Evolutionary conservation across 108 stramenopile species (phyloP), one percentile per base, ranked within the genome.

Genomic region (Nitzschia palea): DNA sequence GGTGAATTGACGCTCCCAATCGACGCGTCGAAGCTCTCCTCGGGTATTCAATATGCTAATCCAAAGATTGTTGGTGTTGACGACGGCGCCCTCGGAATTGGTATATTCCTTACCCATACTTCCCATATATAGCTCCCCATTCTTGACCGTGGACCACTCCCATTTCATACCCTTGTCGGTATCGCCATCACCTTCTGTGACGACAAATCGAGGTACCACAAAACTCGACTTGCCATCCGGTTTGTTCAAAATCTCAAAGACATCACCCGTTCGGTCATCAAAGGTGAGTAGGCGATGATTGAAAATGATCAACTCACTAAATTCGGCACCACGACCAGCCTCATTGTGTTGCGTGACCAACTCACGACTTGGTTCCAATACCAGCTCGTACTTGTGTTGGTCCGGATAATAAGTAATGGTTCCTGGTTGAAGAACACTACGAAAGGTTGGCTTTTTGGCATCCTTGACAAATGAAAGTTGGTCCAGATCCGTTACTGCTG

Each of bases 51-150:
- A 62, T 55, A 91, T 68, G 26, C 80, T 89, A 27, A 96, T 76
- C 97, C 97, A 97, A 36, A 95, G 67, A 74, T 97, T 97, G 73
- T 96, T 95, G 40, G 80, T 89, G 79, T 94, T 95, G 23, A 73
- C 81, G 66, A 97, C 78, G 23, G 71, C 52, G 40, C 94, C 96
- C 78, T 87, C 86, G 1, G 79, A 74, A 33, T 71, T 62, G 0
- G 95, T 96, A 65, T 82, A 97, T 71, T 96, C 95, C 77, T 97
- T 97, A 1, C 97, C 97, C 93, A 94, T 94, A 44, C 80, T 88
- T 29, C 97, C 97, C 71, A 95, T 76, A 48, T 85, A 84, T 44
- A 97, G 76, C 52, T 93, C 86, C 37, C 84, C 90, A 70, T 95
- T 80, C 79, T 96, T 96, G 44, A 94, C 86, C 3, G 97, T 97